phyloP scores from a whole-genome alignment of 2,329 filamentous ascomycete species.

The Claviceps cyperi region DNA sequence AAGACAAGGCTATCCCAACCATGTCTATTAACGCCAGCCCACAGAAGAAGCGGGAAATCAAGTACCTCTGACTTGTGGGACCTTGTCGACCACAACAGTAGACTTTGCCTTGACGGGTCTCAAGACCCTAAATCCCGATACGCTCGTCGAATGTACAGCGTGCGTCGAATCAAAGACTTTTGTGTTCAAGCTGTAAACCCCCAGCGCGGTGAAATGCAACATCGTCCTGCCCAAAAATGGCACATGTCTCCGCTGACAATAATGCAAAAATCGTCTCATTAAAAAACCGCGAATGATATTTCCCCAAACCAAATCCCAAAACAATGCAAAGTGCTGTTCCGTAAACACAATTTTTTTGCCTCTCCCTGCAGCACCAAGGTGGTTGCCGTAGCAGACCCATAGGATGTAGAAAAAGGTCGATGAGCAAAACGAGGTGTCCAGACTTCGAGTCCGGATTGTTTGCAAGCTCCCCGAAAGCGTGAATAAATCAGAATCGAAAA shows the following conservation, averaged over 20 bases:
- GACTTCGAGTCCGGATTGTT: background rate
- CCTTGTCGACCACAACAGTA: conserved; percentile 5
- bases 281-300: background rate
- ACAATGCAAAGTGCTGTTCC: conserved; percentile 15
- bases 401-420: background rate
- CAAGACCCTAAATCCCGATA: background rate
- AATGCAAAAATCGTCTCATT: conserved; percentile 24
- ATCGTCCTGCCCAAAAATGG: conserved; percentile 7
- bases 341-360: conserved; percentile 9
- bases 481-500: conserved; percentile 1
- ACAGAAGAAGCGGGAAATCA: conserved; percentile 7
- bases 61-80: conserved; percentile 8
- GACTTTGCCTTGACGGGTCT: background rate
- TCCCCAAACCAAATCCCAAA: conserved; percentile 3
- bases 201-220: conserved; percentile 7
- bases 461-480: background rate
- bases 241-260: conserved; percentile 21
- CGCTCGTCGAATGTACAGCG: background rate
- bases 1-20: background rate
- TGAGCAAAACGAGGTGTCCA: background rate
- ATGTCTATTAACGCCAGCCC: conserved; percentile 9
- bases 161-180: conserved; percentile 4
- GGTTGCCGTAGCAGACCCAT: background rate
- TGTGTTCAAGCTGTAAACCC: background rate
- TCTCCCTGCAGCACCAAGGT: conserved; percentile 6